Conservation (phyloP, 179 eudicot genomes). For the Beta corolliflora region DNA sequence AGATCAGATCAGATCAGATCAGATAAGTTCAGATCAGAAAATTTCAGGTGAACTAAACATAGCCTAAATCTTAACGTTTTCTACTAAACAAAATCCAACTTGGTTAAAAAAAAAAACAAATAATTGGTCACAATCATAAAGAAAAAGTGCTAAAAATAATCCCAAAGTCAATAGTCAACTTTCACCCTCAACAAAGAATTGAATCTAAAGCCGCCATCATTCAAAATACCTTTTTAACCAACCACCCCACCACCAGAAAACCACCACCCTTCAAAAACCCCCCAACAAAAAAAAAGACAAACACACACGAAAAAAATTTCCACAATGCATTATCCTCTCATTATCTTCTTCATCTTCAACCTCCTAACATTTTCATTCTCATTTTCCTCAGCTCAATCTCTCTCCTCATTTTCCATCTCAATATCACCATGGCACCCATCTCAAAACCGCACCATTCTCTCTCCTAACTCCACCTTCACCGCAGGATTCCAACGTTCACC, state of each 20-base stretch:
- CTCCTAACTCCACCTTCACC: conserved; percentile 60
- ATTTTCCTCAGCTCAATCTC: conserved; percentile 13
- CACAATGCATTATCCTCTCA: conserved; percentile 32
- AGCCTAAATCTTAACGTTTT: too few relatives aligned
- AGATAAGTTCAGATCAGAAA: too few relatives aligned
- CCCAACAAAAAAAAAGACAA: not conserved
- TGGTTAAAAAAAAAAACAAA: too few relatives aligned
- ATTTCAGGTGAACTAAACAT: too few relatives aligned
- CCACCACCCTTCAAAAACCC: not conserved
- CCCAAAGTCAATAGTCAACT: too few relatives aligned
- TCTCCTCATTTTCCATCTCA: conserved; percentile 30
- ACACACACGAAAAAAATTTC: conserved; percentile 30
- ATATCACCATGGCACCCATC: conserved; percentile 54
- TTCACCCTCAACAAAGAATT: too few relatives aligned
- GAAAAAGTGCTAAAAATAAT: too few relatives aligned
- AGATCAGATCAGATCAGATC: too few relatives aligned
- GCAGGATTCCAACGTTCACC: conserved; percentile 57
- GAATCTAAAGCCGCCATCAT: too few relatives aligned
- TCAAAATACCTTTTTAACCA: too few relatives aligned
- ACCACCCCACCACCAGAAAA: not conserved
- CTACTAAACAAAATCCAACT: too few relatives aligned
- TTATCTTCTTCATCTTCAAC: not conserved
- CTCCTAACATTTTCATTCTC: conserved; percentile 21
- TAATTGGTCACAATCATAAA: too few relatives aligned
- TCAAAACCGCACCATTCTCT: conserved; percentile 51